Evolutionary conservation across 2,329 filamentous ascomycete genomes (phyloP), one percentile per base, ranked within the genome.

Genomic region (Juglanconis juglandina): DNA sequence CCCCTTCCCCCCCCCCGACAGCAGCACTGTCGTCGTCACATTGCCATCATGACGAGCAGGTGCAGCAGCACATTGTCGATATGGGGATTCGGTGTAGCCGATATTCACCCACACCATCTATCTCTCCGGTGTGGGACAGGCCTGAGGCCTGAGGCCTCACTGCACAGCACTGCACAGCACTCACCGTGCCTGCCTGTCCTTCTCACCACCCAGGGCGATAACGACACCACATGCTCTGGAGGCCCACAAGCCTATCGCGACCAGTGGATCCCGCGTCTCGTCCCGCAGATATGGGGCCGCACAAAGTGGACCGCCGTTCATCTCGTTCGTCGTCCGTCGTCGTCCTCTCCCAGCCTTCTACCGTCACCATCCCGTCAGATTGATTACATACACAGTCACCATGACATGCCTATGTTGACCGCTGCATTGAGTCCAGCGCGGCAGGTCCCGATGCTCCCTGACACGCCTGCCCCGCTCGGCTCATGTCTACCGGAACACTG

Each of bases 251-350:
- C 24, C 24, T 47, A 58, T 52, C 44, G 11, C 39, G 9, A 53
- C 41, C 37, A 51, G 59, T 61, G 59, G 59, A 47, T 32, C 55
- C 46, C 34, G 39, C 50, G 44, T 39, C 50, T 54, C 53, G 52
- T 56, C 58, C 55, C 59, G 51, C 55, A 53, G 46, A 42, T 47
- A 61, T 58, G 59, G 56, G 59, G 44, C 59, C 44, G 55, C 39
- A 46, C 44, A 44, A 42, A 52, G 44, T 24, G 17, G 48, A 49
- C 37, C 52, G 34, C 46, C 53, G 50, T 48, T 49, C 37, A 53
- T 41, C 24, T 24, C 24, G 24, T 24, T 24, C 24, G 24, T 24
- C 24, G 24, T 24, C 24, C 24, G 24, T 24, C 24, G 24, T 24
- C 24, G 24, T 24, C 24, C 24, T 24, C 24, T 24, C 24, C 13